Percentiles rank a stretch among this genome's conserved stretches.
Conservation (phyloP, 345 rosid species). For the Excoecaria cochinchinensis region DNA sequence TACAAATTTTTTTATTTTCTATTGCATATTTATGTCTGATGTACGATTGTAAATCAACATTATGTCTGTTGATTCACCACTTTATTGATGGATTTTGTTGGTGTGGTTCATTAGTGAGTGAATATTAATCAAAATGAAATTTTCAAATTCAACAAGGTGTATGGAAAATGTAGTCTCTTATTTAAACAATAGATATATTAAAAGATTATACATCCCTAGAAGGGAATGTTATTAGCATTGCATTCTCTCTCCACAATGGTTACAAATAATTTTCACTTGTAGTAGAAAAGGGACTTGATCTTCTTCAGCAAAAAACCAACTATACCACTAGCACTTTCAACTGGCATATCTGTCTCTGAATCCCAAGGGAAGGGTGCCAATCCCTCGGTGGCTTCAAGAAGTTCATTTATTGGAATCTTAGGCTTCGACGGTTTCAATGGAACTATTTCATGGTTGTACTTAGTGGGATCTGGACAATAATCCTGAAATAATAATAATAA, state of each 20-base stretch:
- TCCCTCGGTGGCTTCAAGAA: constrained; percentile 59
- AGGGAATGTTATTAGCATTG: constrained; percentile 9
- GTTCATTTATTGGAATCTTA: constrained; percentile 43
- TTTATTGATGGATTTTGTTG: too few species aligned
- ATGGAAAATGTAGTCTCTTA: background rate
- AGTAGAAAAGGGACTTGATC: constrained; percentile 37
- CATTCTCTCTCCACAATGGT: background rate
- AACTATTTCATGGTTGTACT: constrained; percentile 50
- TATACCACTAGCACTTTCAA: constrained; percentile 40
- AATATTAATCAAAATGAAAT: too few species aligned
- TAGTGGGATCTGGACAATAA: constrained; percentile 46
- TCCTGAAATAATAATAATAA: constrained; percentile 30
- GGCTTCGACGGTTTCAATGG: constrained; percentile 50
- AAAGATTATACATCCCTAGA: background rate
- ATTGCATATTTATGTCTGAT: too few species aligned
- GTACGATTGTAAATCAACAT: too few species aligned
- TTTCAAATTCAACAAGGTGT: too few species aligned
- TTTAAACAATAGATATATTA: constrained; percentile 7
- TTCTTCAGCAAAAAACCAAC: constrained; percentile 30
- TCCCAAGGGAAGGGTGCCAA: constrained; percentile 64
- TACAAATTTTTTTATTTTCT: too few species aligned
- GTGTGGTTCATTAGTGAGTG: too few species aligned
- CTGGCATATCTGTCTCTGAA: constrained; percentile 58
- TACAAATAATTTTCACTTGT: constrained; percentile 24
- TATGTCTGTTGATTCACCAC: too few species aligned